These are phyloP conservation scores for Aspergillus ibericus DNA, from an alignment of 2,329 filamentous ascomycete species.

Conservation along the genomic window DNA sequence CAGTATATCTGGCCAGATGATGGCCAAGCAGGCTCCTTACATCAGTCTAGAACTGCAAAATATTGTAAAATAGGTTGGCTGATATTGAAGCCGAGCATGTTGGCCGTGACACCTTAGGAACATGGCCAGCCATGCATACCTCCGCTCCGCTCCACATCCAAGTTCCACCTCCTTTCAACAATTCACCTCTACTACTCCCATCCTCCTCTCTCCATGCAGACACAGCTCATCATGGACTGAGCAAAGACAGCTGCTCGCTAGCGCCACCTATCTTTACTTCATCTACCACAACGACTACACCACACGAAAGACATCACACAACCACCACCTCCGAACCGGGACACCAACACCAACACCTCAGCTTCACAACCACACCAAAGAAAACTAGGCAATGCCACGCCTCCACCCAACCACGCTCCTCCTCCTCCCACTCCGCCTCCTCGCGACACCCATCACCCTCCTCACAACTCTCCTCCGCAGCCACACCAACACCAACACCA, in stretches of 20 bases:
- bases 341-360: background rate
- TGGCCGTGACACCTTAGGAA: too few relatives aligned
- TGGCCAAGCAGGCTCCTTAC: too few relatives aligned
- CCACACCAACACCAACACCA: background rate
- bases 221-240: background rate
- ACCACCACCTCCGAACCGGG: background rate
- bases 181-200: background rate
- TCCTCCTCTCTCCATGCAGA: background rate
- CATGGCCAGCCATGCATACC: too few relatives aligned
- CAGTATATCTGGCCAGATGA: too few relatives aligned
- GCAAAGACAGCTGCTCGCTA: background rate
- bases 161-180: background rate
- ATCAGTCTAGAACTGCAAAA: too few relatives aligned
- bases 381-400: background rate
- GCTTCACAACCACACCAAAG: background rate
- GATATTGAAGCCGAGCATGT: too few relatives aligned
- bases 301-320: background rate
- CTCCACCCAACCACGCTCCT: conserved; percentile 5
- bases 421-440: background rate
- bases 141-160: background rate
- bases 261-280: background rate
- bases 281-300: background rate
- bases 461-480: conserved; percentile 21
- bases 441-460: conserved; percentile 6
- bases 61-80: too few relatives aligned